A percentile compares a stretch with the other conserved stretches of the same genome.
phyloP scores from a whole-genome alignment of 345 rosid species.

The Hibiscus tridactylites region DNA sequence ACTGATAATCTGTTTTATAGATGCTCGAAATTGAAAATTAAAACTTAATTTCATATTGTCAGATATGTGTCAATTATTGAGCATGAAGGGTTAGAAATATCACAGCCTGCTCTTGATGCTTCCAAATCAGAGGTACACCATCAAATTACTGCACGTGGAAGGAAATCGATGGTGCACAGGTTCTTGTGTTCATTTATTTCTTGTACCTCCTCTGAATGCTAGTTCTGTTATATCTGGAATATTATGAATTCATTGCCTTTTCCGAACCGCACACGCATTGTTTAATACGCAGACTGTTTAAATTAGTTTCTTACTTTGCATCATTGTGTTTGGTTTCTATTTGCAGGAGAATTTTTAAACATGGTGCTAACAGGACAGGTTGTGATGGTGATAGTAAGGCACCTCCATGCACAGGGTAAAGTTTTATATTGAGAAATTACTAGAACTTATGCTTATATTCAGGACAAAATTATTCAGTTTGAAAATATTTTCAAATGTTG shows the following conservation, averaged over 20 bases:
- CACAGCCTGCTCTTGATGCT: constrained; percentile 61
- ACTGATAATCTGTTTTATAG: neutral
- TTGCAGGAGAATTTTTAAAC: constrained; percentile 51
- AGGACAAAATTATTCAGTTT: neutral
- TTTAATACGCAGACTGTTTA: too few species aligned
- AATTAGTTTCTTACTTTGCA: constrained; percentile 8
- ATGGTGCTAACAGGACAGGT: constrained; percentile 23
- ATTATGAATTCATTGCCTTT: neutral
- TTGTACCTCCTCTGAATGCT: neutral
- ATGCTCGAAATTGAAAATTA: neutral
- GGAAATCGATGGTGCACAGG: constrained; percentile 58
- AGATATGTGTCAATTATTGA: constrained; percentile 49
- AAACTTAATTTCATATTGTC: neutral
- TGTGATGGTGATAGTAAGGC: constrained; percentile 39
- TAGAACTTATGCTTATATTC: neutral
- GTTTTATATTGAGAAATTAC: neutral
- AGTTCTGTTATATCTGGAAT: neutral
- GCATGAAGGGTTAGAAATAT: constrained; percentile 56
- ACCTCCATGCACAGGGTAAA: constrained; percentile 74
- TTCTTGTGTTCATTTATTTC: constrained; percentile 12
- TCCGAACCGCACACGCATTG: neutral
- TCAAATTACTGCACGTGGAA: constrained; percentile 53
- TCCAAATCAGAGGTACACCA: constrained; percentile 57
- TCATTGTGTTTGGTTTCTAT: constrained; percentile 5
- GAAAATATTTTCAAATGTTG: neutral